Evolutionary conservation across 2,329 filamentous ascomycete genomes (phyloP).

Genomic region (Aureobasidium sp.): DNA sequence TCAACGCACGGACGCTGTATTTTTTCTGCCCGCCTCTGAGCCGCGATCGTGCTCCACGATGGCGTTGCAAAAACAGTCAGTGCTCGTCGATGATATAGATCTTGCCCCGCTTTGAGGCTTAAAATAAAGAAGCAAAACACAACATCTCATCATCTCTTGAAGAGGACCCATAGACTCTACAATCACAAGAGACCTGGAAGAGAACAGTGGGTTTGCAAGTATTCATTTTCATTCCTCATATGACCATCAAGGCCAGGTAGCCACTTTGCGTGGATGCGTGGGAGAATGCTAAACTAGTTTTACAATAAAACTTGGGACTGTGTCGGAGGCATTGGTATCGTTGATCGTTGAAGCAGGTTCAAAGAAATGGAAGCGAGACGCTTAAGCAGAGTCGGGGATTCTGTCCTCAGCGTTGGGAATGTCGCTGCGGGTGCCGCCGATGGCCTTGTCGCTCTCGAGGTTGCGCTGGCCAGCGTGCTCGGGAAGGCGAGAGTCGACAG

Average conservation of each 20-base stretch:
- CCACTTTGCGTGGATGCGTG: background rate
- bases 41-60: background rate
- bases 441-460: constrained; percentile 29
- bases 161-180: background rate
- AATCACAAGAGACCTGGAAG: background rate
- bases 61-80: background rate
- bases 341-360: constrained; percentile 6
- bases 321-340: constrained; percentile 11
- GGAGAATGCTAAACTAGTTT: constrained; percentile 1
- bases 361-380: background rate
- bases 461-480: constrained; percentile 32
- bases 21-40: background rate
- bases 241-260: constrained; percentile 2
- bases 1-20: background rate
- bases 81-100: background rate
- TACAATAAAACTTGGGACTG: background rate
- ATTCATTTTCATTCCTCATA: constrained; percentile 4
- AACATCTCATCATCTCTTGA: background rate
- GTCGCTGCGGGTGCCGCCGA: constrained; percentile 28
- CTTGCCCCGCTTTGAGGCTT: constrained; percentile 6
- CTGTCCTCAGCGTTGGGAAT: constrained; percentile 29
- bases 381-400: constrained; percentile 23
- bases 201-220: background rate
- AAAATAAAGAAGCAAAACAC: background rate
- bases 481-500: constrained; percentile 29